These are phyloP conservation scores for Fusarium clavum DNA, from an alignment of 2,329 filamentous ascomycete genomes.

Conservation along the genomic window DNA sequence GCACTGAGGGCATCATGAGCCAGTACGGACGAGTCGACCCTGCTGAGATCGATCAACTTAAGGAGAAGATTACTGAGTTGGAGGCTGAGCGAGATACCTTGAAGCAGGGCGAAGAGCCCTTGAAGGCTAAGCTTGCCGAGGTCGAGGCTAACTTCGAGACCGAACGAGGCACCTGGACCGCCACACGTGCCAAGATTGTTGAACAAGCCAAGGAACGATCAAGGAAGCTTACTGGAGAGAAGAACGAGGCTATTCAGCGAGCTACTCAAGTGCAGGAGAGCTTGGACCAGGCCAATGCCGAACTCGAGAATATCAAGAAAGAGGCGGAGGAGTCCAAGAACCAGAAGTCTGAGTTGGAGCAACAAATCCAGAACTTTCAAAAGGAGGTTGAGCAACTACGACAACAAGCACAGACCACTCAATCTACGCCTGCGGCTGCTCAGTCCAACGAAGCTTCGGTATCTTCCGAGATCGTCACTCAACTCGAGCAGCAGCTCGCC, in stretches of 20 bases:
- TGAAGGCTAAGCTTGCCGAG: constrained; percentile 66
- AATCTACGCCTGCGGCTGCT: constrained; percentile 51
- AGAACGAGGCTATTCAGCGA: constrained; percentile 63
- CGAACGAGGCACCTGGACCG: constrained; percentile 66
- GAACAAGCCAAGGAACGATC: constrained; percentile 73
- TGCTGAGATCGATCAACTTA: constrained; percentile 89
- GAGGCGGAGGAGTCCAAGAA: constrained; percentile 48
- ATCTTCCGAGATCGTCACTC: constrained; percentile 60
- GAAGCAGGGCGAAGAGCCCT: constrained; percentile 61
- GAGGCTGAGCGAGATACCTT: constrained; percentile 72
- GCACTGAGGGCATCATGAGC: constrained; percentile 92
- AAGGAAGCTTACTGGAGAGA: constrained; percentile 65
- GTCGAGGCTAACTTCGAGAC: constrained; percentile 64
- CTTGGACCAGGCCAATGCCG: constrained; percentile 61
- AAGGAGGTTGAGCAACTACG: constrained; percentile 55
- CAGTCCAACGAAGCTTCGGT: constrained; percentile 53
- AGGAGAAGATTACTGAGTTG: constrained; percentile 76
- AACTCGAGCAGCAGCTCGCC: constrained; percentile 63
- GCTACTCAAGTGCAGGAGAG: constrained; percentile 64
- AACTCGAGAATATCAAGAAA: constrained; percentile 65
- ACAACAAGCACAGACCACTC: constrained; percentile 52
- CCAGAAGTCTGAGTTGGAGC: constrained; percentile 54
- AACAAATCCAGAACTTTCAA: constrained; percentile 59
- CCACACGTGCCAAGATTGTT: constrained; percentile 64
- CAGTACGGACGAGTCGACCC: constrained; percentile 97